Conservation (phyloP, 352 stramenopile genomes). For the Globisporangium solare region DNA sequence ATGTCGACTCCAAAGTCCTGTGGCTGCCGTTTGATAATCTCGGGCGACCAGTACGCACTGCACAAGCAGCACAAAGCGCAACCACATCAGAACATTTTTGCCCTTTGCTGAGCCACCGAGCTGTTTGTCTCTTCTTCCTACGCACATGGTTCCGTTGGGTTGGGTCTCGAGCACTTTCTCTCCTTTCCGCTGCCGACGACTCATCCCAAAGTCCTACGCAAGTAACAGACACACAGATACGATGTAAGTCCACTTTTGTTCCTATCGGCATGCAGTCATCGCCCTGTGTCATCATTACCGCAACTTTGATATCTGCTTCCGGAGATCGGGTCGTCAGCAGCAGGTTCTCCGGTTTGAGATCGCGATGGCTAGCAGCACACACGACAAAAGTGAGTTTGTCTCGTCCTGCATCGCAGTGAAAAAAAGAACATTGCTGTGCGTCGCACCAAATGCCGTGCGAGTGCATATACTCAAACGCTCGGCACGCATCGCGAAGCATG, state of each 20-base stretch:
- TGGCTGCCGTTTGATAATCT: constrained; percentile 66
- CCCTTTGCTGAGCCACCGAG: neutral
- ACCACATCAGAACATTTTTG: neutral
- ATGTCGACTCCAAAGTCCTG: constrained; percentile 75
- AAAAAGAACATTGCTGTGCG: neutral
- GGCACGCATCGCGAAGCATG: constrained; percentile 57
- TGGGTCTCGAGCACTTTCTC: constrained; percentile 49
- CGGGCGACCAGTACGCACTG: constrained; percentile 75
- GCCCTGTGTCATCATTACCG: constrained; percentile 23
- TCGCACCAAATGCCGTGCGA: constrained; percentile 55
- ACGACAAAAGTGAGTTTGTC: neutral
- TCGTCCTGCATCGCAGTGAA: too few relatives aligned
- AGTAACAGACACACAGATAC: neutral
- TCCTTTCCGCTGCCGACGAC: constrained; percentile 30
- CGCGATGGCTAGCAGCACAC: constrained; percentile 40
- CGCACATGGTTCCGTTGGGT: constrained; percentile 66
- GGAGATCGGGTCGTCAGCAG: constrained; percentile 52
- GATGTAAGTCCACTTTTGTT: too few relatives aligned
- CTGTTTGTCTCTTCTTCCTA: too few relatives aligned
- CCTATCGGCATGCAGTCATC: too few relatives aligned
- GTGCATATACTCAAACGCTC: constrained; percentile 64
- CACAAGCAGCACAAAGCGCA: constrained; percentile 1
- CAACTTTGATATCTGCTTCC: constrained; percentile 65
- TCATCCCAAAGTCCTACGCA: constrained; percentile 69
- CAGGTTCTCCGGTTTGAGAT: constrained; percentile 77